Conservation (phyloP, 148 eudicot genomes). For the Camellia sinensis region DNA sequence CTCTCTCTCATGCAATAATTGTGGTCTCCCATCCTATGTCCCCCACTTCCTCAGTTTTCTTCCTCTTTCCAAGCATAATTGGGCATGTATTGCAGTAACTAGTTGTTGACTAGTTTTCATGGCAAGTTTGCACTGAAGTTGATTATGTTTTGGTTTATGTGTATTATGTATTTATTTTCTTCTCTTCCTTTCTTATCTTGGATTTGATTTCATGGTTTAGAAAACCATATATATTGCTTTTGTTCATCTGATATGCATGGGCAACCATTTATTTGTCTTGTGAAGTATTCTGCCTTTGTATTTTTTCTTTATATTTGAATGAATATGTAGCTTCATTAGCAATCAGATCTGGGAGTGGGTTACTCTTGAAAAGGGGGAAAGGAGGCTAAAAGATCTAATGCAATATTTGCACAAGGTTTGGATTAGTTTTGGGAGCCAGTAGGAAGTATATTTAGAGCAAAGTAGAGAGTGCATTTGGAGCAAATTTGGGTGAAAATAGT, state of each 20-base stretch:
- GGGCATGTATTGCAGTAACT: not conserved
- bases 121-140: not conserved
- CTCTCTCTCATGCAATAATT: not conserved
- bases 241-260: not conserved
- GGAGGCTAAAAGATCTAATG: constrained; percentile 86
- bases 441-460: too few relatives aligned
- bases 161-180: not conserved
- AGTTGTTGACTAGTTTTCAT: not conserved
- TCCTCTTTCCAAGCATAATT: not conserved
- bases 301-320: constrained; percentile 16
- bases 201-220: not conserved
- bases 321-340: constrained; percentile 89
- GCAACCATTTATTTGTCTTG: not conserved
- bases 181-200: not conserved
- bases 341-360: constrained; percentile 88
- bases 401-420: constrained; percentile 80
- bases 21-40: not conserved
- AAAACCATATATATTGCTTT: not conserved
- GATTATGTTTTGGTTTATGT: not conserved
- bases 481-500: too few relatives aligned
- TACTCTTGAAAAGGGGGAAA: constrained; percentile 92
- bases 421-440: not conserved
- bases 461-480: too few relatives aligned
- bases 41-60: too few relatives aligned
- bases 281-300: not conserved